Conservation (phyloP, 768 basidiomycete genomes). For the Rhodosporidiobolus sp. region DNA sequence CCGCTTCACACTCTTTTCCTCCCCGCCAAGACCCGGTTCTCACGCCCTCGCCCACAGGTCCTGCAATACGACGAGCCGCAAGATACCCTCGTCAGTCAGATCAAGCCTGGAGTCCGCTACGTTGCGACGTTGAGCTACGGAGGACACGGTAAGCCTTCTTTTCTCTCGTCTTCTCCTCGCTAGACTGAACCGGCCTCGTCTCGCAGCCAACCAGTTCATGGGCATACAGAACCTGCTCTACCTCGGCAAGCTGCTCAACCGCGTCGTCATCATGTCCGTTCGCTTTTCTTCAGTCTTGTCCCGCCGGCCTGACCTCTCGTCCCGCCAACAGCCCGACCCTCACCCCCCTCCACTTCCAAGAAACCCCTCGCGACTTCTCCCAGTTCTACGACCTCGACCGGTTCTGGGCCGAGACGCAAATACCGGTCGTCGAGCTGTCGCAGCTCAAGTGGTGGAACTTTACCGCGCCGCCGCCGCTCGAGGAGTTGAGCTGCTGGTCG, state of each 20-base stretch:
- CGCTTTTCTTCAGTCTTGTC: too few relatives aligned
- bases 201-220: slow-evolving; percentile 38
- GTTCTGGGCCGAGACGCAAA: slow-evolving; percentile 21
- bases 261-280: slow-evolving; percentile 31
- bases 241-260: slow-evolving; percentile 28
- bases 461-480: neutral
- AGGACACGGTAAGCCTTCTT: slow-evolving; percentile 23
- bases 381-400: slow-evolving; percentile 34
- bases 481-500: slow-evolving; percentile 35
- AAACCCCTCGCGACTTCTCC: slow-evolving; percentile 14
- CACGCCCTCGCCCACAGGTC: too few relatives aligned
- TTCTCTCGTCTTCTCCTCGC: neutral
- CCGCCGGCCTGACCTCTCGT: neutral
- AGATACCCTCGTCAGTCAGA: slow-evolving; percentile 8
- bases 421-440: slow-evolving; percentile 27
- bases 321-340: slow-evolving; percentile 22
- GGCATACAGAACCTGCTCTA: slow-evolving; percentile 33
- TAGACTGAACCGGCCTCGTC: neutral
- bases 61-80: slow-evolving; percentile 14
- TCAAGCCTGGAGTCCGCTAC: slow-evolving; percentile 26
- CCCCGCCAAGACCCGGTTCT: neutral
- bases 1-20: neutral
- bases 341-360: slow-evolving; percentile 30
- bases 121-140: slow-evolving; percentile 28
- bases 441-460: slow-evolving; percentile 16